Conservation (phyloP, 305 asterid species). For the Rubia peregrina region DNA sequence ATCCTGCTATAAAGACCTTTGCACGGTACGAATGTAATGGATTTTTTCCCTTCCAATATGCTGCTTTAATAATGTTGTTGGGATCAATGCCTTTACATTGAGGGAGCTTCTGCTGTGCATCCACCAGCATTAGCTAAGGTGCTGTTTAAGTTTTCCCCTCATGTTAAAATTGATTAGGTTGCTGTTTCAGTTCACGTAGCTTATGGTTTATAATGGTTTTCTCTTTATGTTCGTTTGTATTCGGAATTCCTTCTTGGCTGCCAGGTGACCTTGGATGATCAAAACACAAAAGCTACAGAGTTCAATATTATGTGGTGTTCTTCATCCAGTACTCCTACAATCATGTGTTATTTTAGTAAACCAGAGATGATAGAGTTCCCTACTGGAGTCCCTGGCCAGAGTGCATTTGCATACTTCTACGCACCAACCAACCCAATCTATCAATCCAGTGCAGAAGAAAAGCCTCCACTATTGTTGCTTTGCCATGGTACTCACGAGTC, state of each 20-base stretch:
- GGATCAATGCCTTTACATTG: conserved; percentile 56
- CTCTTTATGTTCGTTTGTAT: not conserved
- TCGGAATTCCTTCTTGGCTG: conserved; percentile 19
- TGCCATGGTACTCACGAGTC: conserved; percentile 51
- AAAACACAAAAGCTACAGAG: conserved; percentile 53
- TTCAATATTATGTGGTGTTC: conserved; percentile 68
- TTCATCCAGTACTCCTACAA: conserved; percentile 39
- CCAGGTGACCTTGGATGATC: conserved; percentile 68
- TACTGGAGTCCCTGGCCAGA: conserved; percentile 68
- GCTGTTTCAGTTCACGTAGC: conserved; percentile 10
- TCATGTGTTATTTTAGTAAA: conserved; percentile 46
- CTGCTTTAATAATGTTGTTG: conserved; percentile 50
- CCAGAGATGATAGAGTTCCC: conserved; percentile 85
- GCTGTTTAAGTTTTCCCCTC: conserved; percentile 13
- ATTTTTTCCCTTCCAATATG: conserved; percentile 6
- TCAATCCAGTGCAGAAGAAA: conserved; percentile 65
- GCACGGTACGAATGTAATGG: conserved; percentile 10
- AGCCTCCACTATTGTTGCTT: conserved; percentile 80
- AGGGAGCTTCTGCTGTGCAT: conserved; percentile 81
- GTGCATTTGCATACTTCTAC: conserved; percentile 82
- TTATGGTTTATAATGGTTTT: not conserved
- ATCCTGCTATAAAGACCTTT: conserved; percentile 14
- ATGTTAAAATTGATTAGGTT: not conserved
- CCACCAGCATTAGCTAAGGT: conserved; percentile 86
- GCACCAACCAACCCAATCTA: conserved; percentile 75